Conservation (phyloP, 129 eudicot genomes). For the Helianthus tuberosus region DNA sequence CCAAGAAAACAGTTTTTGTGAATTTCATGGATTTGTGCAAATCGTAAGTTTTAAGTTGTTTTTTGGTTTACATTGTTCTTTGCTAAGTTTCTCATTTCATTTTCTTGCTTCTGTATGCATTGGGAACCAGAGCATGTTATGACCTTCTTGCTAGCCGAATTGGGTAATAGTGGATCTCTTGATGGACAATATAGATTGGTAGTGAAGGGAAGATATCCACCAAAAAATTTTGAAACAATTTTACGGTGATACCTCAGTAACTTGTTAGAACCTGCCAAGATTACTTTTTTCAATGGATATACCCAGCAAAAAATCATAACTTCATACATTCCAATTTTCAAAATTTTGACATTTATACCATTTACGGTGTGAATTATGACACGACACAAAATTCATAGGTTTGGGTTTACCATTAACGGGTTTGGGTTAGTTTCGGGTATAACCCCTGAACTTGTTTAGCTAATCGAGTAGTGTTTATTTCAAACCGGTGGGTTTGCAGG, state of each 20-base stretch:
- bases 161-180: not conserved
- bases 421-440: no score
- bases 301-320: not conserved
- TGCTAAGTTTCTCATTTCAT: no score
- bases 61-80: no score
- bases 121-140: not conserved
- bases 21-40: conserved; percentile 84
- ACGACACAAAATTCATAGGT: no score
- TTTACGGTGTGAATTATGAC: no score
- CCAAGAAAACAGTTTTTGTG: conserved; percentile 83
- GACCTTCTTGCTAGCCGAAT: conserved; percentile 11
- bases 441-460: no score
- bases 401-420: no score
- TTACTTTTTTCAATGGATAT: not conserved
- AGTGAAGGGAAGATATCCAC: conserved; percentile 53
- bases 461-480: no score
- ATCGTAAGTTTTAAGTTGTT: conserved; percentile 41
- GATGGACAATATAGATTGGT: conserved; percentile 26
- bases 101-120: not conserved
- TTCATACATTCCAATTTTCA: no score
- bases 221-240: conserved; percentile 30
- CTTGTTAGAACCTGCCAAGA: conserved; percentile 5
- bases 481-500: no score
- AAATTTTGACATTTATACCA: no score
- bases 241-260: conserved; percentile 50